A percentile compares a stretch with the other conserved stretches of the same genome.
Evolutionary conservation across 2,329 filamentous ascomycete genomes (phyloP).

Genomic region (Epichloe coenophiala): DNA sequence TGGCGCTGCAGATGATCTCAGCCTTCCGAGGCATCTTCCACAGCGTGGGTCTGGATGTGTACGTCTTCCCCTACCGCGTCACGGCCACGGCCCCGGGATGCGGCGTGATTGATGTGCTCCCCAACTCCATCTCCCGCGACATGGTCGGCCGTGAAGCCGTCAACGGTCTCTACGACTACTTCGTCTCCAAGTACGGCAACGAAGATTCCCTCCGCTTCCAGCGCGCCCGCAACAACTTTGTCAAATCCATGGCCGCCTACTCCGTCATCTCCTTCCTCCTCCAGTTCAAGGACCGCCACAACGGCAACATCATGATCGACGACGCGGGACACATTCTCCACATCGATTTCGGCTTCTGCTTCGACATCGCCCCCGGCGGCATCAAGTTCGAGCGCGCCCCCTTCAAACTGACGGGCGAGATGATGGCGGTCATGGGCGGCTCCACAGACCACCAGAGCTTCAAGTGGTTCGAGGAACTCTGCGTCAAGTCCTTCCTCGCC

Average conservation of each 20-base stretch:
- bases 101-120: slow-evolving; percentile 93
- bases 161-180: slow-evolving; percentile 97
- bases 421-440: slow-evolving; percentile 98
- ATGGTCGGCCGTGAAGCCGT: slow-evolving; percentile 98
- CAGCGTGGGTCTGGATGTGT: slow-evolving; percentile 86
- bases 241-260: slow-evolving; percentile 98
- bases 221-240: slow-evolving; percentile 88
- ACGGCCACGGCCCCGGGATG: slow-evolving; percentile 95
- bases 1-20: slow-evolving; percentile 94
- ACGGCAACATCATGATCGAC: slow-evolving; percentile 99
- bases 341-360: slow-evolving; percentile 99
- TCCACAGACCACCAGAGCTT: slow-evolving; percentile 74
- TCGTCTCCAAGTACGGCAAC: slow-evolving; percentile 91
- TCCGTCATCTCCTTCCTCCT: slow-evolving; percentile 91
- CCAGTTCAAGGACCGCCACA: slow-evolving; percentile 98
- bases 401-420: slow-evolving; percentile 95
- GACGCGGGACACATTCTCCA: slow-evolving; percentile 94
- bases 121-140: slow-evolving; percentile 94
- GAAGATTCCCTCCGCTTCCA: slow-evolving; percentile 93
- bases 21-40: slow-evolving; percentile 97
- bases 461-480: slow-evolving; percentile 91
- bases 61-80: slow-evolving; percentile 92
- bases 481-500: slow-evolving; percentile 88
- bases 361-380: slow-evolving; percentile 93
- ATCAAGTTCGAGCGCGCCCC: slow-evolving; percentile 96